Conservation (phyloP, 805 yeast genomes). For the Suhomyces sp. region DNA sequence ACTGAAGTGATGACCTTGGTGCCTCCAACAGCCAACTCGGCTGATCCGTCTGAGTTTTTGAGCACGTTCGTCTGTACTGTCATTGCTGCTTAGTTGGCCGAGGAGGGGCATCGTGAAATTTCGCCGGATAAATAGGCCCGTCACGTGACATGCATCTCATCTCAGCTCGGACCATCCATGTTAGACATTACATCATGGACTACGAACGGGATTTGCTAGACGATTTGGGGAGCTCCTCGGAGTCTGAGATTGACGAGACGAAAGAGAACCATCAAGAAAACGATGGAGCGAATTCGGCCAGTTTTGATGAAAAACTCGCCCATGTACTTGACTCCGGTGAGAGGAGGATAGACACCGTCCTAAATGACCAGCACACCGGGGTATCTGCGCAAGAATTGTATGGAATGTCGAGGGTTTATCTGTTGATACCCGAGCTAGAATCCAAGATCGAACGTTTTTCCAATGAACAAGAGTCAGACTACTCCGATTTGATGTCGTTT, state of each 20-base stretch:
- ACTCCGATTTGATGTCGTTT: slow-evolving; percentile 28
- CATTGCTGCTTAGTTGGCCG: neutral
- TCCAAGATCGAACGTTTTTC: slow-evolving; percentile 18
- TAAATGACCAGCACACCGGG: neutral
- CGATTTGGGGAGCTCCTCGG: slow-evolving; percentile 29
- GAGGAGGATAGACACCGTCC: neutral
- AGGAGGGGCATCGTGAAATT: neutral
- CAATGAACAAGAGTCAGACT: slow-evolving; percentile 26
- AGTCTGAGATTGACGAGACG: neutral
- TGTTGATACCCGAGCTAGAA: slow-evolving; percentile 23
- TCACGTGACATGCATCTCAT: neutral
- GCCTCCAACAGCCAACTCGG: slow-evolving; percentile 48
- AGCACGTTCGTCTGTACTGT: slow-evolving; percentile 33
- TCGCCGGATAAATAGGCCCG: neutral
- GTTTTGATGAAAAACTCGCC: neutral
- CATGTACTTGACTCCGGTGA: neutral
- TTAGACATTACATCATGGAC: slow-evolving; percentile 15
- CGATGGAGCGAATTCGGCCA: neutral
- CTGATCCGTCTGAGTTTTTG: slow-evolving; percentile 77
- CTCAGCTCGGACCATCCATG: neutral
- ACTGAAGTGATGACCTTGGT: slow-evolving; percentile 72
- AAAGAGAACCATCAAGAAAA: neutral
- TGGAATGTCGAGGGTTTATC: slow-evolving; percentile 19
- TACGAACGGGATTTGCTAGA: slow-evolving; percentile 42
- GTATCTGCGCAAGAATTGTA: slow-evolving; percentile 16